phyloP scores from a whole-genome alignment of 805 yeast genomes.

The Teunomyces panamensis region DNA sequence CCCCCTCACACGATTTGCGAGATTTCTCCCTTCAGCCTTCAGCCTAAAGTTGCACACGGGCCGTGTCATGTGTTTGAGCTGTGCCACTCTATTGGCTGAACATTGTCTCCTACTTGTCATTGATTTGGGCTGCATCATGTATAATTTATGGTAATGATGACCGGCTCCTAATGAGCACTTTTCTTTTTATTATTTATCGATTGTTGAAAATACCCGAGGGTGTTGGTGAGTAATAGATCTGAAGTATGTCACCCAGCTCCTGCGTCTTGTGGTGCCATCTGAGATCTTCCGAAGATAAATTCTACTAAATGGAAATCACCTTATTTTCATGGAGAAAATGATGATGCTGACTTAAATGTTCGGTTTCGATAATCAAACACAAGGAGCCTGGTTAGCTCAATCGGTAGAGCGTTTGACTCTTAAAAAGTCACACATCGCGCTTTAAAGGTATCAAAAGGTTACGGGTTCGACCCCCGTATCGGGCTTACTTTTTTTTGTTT shows the following conservation, averaged over 20 bases:
- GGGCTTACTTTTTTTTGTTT: neutral
- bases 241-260: no score
- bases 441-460: constrained; percentile 2
- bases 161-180: no score
- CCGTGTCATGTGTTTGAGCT: neutral
- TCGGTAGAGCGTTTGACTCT: constrained; percentile 5
- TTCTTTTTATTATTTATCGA: no score
- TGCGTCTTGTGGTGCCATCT: no score
- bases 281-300: no score
- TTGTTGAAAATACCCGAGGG: no score
- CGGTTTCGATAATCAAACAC: neutral
- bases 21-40: neutral
- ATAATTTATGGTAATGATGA: no score
- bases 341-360: neutral
- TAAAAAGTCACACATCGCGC: neutral
- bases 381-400: constrained; percentile 3
- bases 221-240: no score
- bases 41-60: neutral
- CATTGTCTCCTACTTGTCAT: no score
- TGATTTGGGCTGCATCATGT: no score
- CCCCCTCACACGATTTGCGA: neutral
- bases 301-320: neutral
- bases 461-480: constrained; percentile 5
- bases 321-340: neutral
- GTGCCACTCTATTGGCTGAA: neutral